Evolutionary conservation across 257 asterid species (phyloP).

Genomic region (Fraxinus americana): DNA sequence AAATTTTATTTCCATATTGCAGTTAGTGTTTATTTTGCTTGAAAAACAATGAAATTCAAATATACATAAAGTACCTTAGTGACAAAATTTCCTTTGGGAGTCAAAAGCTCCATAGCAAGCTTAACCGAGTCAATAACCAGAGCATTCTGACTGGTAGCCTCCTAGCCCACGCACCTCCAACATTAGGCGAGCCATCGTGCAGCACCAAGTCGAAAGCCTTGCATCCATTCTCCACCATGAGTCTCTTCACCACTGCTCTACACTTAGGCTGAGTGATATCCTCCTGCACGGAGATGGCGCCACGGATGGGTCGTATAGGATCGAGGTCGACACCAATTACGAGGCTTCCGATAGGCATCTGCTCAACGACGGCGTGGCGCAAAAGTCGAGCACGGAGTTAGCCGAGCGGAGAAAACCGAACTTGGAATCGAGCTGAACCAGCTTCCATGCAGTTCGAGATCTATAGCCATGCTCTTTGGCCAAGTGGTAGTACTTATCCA

Average conservation of each 20-base stretch:
- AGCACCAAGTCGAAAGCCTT: slow-evolving; percentile 77
- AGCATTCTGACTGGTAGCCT: slow-evolving; percentile 88
- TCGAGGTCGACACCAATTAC: slow-evolving; percentile 88
- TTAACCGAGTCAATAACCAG: slow-evolving; percentile 88
- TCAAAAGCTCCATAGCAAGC: slow-evolving; percentile 77
- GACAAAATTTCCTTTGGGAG: slow-evolving; percentile 82
- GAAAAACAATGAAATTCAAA: neutral
- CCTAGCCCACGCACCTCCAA: slow-evolving; percentile 96
- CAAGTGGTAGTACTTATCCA: slow-evolving; percentile 75
- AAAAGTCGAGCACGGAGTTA: slow-evolving; percentile 85
- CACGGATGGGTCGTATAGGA: slow-evolving; percentile 78
- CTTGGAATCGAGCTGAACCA: slow-evolving; percentile 83
- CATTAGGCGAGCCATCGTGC: slow-evolving; percentile 93
- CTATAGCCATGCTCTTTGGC: slow-evolving; percentile 91
- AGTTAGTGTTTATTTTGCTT: neutral
- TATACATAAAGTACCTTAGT: slow-evolving; percentile 28
- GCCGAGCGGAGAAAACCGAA: slow-evolving; percentile 69
- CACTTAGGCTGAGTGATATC: slow-evolving; percentile 79
- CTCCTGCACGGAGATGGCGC: slow-evolving; percentile 77
- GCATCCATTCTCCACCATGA: slow-evolving; percentile 78
- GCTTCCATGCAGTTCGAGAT: slow-evolving; percentile 90
- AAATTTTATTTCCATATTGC: no score
- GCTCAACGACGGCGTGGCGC: slow-evolving; percentile 91
- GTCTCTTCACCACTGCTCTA: slow-evolving; percentile 50
- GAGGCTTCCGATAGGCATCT: slow-evolving; percentile 80